phyloP scores from a whole-genome alignment of 2,329 filamentous ascomycete species.

The Exophiala mesophila region DNA sequence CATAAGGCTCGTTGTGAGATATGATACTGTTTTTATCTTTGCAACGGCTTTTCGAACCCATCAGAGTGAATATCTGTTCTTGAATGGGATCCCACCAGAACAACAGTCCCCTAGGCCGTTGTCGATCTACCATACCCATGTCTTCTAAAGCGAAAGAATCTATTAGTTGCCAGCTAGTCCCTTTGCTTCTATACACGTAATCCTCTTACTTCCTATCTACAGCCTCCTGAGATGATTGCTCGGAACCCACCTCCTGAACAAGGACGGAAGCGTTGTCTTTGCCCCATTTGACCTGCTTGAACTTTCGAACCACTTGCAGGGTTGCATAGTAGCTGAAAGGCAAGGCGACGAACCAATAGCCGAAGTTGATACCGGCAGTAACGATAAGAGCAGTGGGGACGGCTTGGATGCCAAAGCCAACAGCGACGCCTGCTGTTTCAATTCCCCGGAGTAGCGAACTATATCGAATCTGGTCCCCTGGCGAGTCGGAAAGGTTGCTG shows the following conservation, averaged over 20 bases:
- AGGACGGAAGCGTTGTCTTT: background rate
- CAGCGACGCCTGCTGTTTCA: slow-evolving; percentile 39
- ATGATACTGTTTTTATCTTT: too few relatives aligned
- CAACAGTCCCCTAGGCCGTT: too few relatives aligned
- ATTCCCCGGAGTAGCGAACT: slow-evolving; percentile 42
- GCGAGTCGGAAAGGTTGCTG: slow-evolving; percentile 42
- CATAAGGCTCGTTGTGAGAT: too few relatives aligned
- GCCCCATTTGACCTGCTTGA: slow-evolving; percentile 23
- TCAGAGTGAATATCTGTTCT: too few relatives aligned
- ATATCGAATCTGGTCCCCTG: slow-evolving; percentile 43
- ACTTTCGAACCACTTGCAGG: slow-evolving; percentile 38
- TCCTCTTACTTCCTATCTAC: background rate
- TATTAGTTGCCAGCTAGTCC: too few relatives aligned
- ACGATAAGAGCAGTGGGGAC: slow-evolving; percentile 41
- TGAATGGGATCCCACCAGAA: too few relatives aligned
- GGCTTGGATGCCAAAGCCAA: slow-evolving; percentile 44
- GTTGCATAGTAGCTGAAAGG: slow-evolving; percentile 45
- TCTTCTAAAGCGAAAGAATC: too few relatives aligned
- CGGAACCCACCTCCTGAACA: background rate
- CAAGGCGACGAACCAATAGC: slow-evolving; percentile 40
- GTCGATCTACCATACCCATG: too few relatives aligned
- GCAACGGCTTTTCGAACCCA: too few relatives aligned
- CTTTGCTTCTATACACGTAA: too few relatives aligned
- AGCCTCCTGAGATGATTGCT: background rate
- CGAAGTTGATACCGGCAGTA: slow-evolving; percentile 43